Conservation (phyloP, 305 asterid genomes). For the Fraxinus albicans region DNA sequence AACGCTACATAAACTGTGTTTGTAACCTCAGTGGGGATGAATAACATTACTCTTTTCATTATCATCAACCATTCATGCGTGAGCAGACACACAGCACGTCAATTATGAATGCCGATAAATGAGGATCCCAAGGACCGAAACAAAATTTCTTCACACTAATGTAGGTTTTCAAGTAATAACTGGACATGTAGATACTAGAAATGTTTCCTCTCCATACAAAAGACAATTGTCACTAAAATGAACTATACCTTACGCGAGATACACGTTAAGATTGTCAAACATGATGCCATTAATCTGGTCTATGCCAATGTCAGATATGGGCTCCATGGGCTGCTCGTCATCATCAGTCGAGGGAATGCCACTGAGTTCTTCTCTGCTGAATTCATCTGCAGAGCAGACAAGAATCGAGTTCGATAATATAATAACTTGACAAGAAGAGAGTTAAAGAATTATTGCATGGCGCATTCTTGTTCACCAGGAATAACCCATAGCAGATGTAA, state of each 20-base stretch:
- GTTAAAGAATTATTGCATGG: not conserved
- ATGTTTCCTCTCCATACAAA: not conserved
- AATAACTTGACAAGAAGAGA: slow-evolving; percentile 2
- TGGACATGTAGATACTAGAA: not conserved
- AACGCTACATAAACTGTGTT: too few species aligned
- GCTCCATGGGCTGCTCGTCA: slow-evolving; percentile 82
- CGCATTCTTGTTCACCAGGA: not conserved
- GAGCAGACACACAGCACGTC: not conserved
- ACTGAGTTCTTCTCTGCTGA: slow-evolving; percentile 57
- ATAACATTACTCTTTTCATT: not conserved
- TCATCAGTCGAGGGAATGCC: slow-evolving; percentile 28
- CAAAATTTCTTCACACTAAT: not conserved
- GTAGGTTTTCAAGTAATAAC: not conserved
- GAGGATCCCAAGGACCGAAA: not conserved
- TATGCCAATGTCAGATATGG: slow-evolving; percentile 70
- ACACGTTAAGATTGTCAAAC: slow-evolving; percentile 43
- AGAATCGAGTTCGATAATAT: not conserved
- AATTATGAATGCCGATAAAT: not conserved
- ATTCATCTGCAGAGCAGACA: slow-evolving; percentile 60
- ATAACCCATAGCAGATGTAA: not conserved
- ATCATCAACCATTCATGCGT: not conserved
- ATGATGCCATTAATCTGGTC: slow-evolving; percentile 58
- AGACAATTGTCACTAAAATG: not conserved
- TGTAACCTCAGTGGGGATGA: too few species aligned
- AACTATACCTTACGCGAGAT: slow-evolving; percentile 3